phyloP scores from a whole-genome alignment of 805 yeast genomes.

The Metschnikowia cerradonensis region DNA sequence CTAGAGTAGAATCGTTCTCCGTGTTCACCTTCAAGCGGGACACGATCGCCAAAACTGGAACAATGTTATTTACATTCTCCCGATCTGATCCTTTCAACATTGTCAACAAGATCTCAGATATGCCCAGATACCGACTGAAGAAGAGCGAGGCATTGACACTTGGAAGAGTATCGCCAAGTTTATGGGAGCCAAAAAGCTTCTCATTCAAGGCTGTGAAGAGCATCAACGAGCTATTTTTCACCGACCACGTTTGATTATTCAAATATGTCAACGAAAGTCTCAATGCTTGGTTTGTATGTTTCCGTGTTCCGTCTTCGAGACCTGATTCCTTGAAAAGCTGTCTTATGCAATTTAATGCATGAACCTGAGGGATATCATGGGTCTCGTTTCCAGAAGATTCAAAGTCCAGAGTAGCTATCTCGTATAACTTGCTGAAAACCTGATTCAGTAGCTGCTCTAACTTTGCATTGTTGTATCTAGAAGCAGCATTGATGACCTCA shows the following conservation, averaged over 20 bases:
- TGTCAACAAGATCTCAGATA: conserved; percentile 46
- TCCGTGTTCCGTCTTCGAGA: conserved; percentile 43
- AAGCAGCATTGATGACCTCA: conserved; percentile 57
- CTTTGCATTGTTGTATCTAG: conserved; percentile 22
- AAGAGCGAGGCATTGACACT: conserved; percentile 59
- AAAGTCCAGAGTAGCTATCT: conserved; percentile 52
- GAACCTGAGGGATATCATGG: conserved; percentile 84
- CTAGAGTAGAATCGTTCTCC: conserved; percentile 45
- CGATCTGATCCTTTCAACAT: conserved; percentile 27
- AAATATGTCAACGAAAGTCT: conserved; percentile 60
- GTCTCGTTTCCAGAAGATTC: conserved; percentile 44
- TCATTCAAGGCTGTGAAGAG: conserved; percentile 80
- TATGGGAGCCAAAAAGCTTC: conserved; percentile 66
- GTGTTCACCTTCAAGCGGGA: conserved; percentile 62
- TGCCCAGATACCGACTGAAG: conserved; percentile 58
- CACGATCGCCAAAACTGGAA: conserved; percentile 72
- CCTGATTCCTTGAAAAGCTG: conserved; percentile 69
- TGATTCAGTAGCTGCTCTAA: conserved; percentile 32
- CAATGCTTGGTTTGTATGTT: conserved; percentile 46
- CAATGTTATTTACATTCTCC: conserved; percentile 50
- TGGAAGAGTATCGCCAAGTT: conserved; percentile 30
- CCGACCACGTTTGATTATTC: conserved; percentile 71
- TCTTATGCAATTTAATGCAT: conserved; percentile 83
- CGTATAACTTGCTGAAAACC: conserved; percentile 50
- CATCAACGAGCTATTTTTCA: conserved; percentile 92